phyloP scores from a whole-genome alignment of 345 rosid genomes.

The Nephelium lappaceum region DNA sequence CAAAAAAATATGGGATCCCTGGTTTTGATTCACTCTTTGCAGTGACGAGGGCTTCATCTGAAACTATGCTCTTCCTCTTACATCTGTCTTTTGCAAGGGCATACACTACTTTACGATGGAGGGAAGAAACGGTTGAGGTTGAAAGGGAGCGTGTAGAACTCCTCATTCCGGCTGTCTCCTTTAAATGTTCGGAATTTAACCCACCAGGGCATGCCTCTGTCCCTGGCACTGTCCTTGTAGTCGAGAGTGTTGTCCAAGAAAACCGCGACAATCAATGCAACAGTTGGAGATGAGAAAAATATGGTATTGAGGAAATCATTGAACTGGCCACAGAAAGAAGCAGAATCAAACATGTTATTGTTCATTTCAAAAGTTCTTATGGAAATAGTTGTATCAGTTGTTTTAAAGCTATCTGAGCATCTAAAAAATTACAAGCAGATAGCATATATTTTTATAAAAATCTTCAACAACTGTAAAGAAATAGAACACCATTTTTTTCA shows the following conservation, averaged over 20 bases:
- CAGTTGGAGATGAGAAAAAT: conserved; percentile 90
- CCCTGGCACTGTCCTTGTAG: conserved; percentile 80
- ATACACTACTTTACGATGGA: conserved; percentile 55
- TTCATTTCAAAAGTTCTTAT: no score
- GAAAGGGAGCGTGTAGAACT: conserved; percentile 95
- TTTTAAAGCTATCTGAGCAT: not conserved
- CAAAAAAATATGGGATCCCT: conserved; percentile 19
- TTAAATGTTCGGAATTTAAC: conserved; percentile 81
- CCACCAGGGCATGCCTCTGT: conserved; percentile 99
- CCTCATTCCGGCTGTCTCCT: conserved; percentile 87
- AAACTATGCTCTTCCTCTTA: conserved; percentile 32
- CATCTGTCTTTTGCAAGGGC: not conserved
- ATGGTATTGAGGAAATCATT: conserved; percentile 95
- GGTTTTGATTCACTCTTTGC: not conserved
- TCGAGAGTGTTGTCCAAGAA: conserved; percentile 94
- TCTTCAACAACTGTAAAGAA: no score
- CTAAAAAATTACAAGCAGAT: no score
- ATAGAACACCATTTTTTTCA: no score
- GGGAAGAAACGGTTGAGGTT: conserved; percentile 97
- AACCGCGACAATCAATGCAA: conserved; percentile 72
- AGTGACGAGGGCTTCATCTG: not conserved
- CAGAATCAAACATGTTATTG: not conserved
- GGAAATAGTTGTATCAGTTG: no score
- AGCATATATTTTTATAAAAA: no score
- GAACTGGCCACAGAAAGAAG: conserved; percentile 52